Base-by-base conservation (phyloP, 2,329 filamentous ascomycete genomes). In the Penicillium sp. region DNA sequence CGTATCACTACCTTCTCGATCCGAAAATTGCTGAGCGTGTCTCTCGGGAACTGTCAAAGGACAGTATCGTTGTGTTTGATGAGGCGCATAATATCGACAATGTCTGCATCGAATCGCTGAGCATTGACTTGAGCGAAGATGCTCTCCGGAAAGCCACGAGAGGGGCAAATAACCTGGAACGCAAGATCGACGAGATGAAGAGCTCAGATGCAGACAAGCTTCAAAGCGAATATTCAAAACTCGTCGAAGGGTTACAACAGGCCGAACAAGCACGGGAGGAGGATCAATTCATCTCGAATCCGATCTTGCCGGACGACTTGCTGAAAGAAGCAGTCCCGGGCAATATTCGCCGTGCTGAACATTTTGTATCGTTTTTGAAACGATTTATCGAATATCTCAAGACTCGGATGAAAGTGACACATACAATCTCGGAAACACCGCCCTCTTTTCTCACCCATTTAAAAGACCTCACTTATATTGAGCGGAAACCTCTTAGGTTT, bases 31-130 rank as follows among this genome's bases (percentile, higher is more conserved):
- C 92, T 9, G 92, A 98, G 60, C 68, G 90, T 41, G 89, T 96
- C 2, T 96, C 92, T 0, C 88, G 84, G 62, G 92, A 98, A 57
- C 77, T 98, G 8, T 95, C 92, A 0, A 95, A 95, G 54, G 93
- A 98, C 62, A 95, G 89, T 62, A 98, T 98, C 35, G 86, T 98
- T 13, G 92, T 98, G 2, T 98, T 98, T 50, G 92, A 98, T 57
- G 92, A 98, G 65, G 92, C 92, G 10, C 92, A 98, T 69, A 98
- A 98, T 59, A 98, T 98, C 53, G 92, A 98, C 73, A 98, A 98
- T 60, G 92, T 98, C 42, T 98, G 93, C 62, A 98, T 98, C 51
- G 92, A 98, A 60, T 90, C 92, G 2, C 70, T 96, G 9, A 98
- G 92, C 58, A 96, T 95, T 28, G 92, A 98, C 56, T 78, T 98